phyloP scores from a whole-genome alignment of 2,329 filamentous ascomycete genomes.

The Pseudophaeomoniella oleicola region DNA sequence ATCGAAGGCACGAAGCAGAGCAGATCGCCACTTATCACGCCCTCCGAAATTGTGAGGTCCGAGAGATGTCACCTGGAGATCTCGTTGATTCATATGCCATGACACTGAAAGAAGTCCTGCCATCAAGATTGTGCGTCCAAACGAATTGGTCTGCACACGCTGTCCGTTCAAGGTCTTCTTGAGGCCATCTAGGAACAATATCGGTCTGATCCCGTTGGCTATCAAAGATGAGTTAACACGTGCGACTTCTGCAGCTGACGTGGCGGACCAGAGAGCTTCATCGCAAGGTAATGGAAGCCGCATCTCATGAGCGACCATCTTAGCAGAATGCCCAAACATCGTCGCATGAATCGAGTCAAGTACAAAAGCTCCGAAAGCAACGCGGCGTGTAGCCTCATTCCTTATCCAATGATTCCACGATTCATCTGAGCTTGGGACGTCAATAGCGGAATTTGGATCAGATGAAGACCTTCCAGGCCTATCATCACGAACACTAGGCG shows the following conservation, averaged over 20 bases:
- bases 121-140: conserved; percentile 88
- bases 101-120: conserved; percentile 82
- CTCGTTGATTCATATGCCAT: conserved; percentile 95
- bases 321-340: conserved; percentile 94
- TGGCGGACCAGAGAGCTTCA: conserved; percentile 82
- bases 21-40: conserved; percentile 78
- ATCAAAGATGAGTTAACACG: conserved; percentile 68
- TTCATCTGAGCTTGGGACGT: conserved; percentile 62
- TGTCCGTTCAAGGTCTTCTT: conserved; percentile 81
- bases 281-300: conserved; percentile 82
- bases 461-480: conserved; percentile 21
- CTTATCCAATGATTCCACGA: conserved; percentile 97
- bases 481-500: conserved; percentile 57
- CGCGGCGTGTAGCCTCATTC: conserved; percentile 76
- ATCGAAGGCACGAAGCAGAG: conserved; percentile 77
- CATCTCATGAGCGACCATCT: conserved; percentile 96
- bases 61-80: conserved; percentile 79
- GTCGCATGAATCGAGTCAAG: conserved; percentile 93
- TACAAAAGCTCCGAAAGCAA: conserved; percentile 86
- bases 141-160: conserved; percentile 78
- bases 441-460: conserved; percentile 34
- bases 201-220: conserved; percentile 68
- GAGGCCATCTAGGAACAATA: conserved; percentile 78
- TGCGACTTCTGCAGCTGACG: conserved; percentile 72
- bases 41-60: conserved; percentile 59